Evolutionary conservation across 2,329 filamentous ascomycete genomes (phyloP), one percentile per base, ranked within the genome.

Genomic region (Alternaria novae-zelandiae): DNA sequence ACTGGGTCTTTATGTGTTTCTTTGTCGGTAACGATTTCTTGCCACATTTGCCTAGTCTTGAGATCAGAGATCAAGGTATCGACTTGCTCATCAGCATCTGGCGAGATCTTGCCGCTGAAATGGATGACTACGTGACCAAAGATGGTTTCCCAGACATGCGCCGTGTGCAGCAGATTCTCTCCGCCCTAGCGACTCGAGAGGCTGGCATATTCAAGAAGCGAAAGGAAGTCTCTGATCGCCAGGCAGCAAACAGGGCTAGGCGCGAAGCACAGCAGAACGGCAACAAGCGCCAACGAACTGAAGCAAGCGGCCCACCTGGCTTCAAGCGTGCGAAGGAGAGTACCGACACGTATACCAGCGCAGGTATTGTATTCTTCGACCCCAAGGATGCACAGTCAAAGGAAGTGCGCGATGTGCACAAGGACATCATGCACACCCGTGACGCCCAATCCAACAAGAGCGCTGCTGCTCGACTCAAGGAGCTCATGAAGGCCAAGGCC

Each of bases 1-100:
- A 98, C 78, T 98, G 95, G 96, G 93, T 98, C 13, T 98, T 98
- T 80, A 96, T 98, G 89, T 98, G 95, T 82, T 98, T 96, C 83
- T 98, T 98, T 78, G 95, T 98, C 60, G 95, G 95, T 70, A 99
- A 99, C 81, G 96, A 99, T 83, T 99, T 99, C 83, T 83, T 99
- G 70, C 96, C 96, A 54, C 96, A 99, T 85, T 85, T 99, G 62
- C 96, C 96, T n/a, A 97, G 95, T 74, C 86, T 99, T 62, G 96
- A 98, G 79, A 98, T 99, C 78, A 89, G 96, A 64, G 96, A 99
- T 76, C 94, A 97, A 78, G 95, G 95, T 53, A 99, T 99, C 76
- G 95, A 99, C 77, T 96, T 94, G 1, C 85, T 99, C 59, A 97
- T 94, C 69, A 91, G 93, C n/a, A 96, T 99, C 59, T 99, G 96